These are phyloP conservation scores for Plantago ovata DNA, from an alignment of 257 asterid genomes.

Conservation along the genomic window DNA sequence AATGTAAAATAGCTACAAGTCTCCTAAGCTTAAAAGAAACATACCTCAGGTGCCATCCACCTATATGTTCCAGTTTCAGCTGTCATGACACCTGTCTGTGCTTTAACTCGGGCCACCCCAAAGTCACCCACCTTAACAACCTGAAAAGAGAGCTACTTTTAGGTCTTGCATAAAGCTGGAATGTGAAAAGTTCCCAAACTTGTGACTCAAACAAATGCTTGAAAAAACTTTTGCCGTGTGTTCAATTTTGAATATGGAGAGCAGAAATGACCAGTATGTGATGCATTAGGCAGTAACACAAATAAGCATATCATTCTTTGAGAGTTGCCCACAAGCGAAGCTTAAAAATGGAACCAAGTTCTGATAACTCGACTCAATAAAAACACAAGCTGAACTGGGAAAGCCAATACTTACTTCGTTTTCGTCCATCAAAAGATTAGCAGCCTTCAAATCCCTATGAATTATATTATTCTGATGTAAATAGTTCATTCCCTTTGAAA, in stretches of 20 bases:
- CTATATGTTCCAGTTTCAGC: constrained; percentile 99
- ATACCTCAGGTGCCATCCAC: constrained; percentile 99
- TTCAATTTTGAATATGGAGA: constrained; percentile 11
- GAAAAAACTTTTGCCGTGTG: background rate
- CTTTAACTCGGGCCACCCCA: constrained; percentile 97
- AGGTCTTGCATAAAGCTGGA: constrained; percentile 21
- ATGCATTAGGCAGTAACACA: background rate
- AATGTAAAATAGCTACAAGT: background rate
- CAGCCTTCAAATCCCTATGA: constrained; percentile 98
- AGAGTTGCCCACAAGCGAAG: background rate
- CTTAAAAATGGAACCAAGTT: constrained; percentile 14
- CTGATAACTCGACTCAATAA: background rate
- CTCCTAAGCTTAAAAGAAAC: constrained; percentile 12
- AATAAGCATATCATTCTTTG: background rate
- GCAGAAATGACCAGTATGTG: constrained; percentile 12
- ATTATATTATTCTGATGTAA: constrained; percentile 96
- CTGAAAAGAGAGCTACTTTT: constrained; percentile 34
- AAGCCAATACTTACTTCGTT: constrained; percentile 57
- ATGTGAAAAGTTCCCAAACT: background rate
- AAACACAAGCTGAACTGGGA: constrained; percentile 4
- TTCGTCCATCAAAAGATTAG: constrained; percentile 96
- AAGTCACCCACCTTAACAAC: constrained; percentile 98
- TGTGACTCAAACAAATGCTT: background rate
- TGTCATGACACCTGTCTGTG: constrained; percentile 97
- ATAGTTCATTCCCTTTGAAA: constrained; percentile 95